A percentile compares a stretch with the other conserved stretches of the same genome.
Conservation (phyloP, 2,329 filamentous ascomycete genomes). For the Ceratocystis colombiana region DNA sequence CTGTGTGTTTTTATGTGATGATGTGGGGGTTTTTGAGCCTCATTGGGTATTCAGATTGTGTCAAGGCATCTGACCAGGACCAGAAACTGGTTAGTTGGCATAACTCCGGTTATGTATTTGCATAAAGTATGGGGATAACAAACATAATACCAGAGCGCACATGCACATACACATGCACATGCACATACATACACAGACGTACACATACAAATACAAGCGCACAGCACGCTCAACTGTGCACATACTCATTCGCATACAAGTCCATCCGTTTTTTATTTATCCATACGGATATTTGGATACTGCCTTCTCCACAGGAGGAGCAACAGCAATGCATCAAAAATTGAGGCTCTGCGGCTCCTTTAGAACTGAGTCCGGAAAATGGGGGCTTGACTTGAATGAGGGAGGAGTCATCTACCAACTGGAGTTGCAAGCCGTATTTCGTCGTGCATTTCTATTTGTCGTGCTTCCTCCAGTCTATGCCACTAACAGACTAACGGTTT, state of each 20-base stretch:
- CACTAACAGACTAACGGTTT: neutral
- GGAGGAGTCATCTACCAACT: neutral
- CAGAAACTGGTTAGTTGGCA: neutral
- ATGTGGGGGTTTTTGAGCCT: constrained; percentile 2
- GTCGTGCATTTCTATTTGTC: neutral
- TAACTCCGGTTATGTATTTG: neutral
- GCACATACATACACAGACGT: neutral
- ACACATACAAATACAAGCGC: neutral
- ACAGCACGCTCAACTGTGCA: neutral
- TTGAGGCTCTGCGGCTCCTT: constrained; percentile 18
- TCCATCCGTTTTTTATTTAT: neutral
- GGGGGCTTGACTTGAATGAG: neutral
- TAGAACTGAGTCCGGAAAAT: neutral
- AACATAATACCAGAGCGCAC: neutral
- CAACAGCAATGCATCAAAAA: constrained; percentile 12
- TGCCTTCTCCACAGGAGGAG: constrained; percentile 3
- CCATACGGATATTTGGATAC: neutral
- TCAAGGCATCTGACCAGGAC: neutral
- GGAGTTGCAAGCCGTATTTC: neutral
- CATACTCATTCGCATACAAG: neutral
- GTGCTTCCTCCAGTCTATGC: neutral
- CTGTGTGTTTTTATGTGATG: neutral
- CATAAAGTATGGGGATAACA: neutral
- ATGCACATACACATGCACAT: neutral
- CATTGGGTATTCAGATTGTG: neutral